A percentile compares a stretch with the other conserved stretches of the same genome.
phyloP scores from a whole-genome alignment of 441 rosid species.

The Erodium trifolium region DNA sequence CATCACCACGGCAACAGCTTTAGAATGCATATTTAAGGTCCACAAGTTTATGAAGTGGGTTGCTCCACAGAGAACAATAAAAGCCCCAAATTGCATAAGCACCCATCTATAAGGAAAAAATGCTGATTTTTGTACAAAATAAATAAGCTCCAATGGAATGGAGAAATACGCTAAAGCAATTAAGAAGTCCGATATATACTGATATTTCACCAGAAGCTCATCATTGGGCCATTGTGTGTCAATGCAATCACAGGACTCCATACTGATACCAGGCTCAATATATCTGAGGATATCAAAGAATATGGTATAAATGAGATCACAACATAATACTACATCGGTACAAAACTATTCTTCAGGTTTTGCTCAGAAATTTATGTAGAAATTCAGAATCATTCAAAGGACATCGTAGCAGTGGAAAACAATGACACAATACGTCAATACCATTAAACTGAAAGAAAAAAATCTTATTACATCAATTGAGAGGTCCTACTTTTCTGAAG shows the following conservation, averaged over 20 bases:
- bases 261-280: conserved; percentile 18
- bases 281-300: conserved; percentile 29
- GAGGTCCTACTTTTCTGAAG: neutral
- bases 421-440: neutral
- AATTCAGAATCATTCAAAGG: neutral
- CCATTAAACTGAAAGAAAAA: neutral
- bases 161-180: conserved; percentile 92
- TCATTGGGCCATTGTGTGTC: conserved; percentile 67
- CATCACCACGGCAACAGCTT: conserved; percentile 77
- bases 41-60: conserved; percentile 87
- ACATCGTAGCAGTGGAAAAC: neutral
- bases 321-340: neutral
- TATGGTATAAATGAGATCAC: neutral
- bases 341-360: neutral
- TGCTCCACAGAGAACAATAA: conserved; percentile 89
- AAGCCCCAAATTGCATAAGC: conserved; percentile 91
- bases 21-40: conserved; percentile 74
- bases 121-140: conserved; percentile 78
- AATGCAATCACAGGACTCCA: conserved; percentile 84
- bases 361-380: neutral
- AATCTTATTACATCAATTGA: neutral
- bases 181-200: conserved; percentile 79
- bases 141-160: conserved; percentile 78
- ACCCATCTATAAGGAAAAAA: conserved; percentile 97
- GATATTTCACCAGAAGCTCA: conserved; percentile 72